A percentile compares a stretch with the other conserved stretches of the same genome.
Conservation (phyloP, 2,329 filamentous ascomycete genomes). For the Fusarium bactridioides region DNA sequence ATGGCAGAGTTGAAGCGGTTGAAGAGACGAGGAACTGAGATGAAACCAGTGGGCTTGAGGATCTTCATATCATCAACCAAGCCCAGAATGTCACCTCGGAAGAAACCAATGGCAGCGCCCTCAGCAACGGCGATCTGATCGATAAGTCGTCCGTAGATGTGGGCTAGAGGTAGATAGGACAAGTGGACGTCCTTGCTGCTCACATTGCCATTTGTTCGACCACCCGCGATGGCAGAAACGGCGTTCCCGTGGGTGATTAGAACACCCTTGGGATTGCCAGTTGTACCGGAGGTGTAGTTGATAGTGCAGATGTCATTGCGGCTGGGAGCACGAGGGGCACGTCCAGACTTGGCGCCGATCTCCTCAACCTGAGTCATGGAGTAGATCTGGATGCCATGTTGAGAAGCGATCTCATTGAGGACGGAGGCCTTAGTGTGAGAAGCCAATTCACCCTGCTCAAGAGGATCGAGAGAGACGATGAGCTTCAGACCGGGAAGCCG, state of each 20-base stretch:
- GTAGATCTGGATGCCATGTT: conserved; percentile 79
- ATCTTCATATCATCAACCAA: conserved; percentile 92
- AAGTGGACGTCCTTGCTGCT: conserved; percentile 67
- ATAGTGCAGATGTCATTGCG: conserved; percentile 85
- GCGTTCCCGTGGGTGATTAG: conserved; percentile 84
- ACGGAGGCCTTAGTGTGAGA: conserved; percentile 83
- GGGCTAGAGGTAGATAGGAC: conserved; percentile 92
- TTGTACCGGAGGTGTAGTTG: conserved; percentile 90
- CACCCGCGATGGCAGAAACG: conserved; percentile 73
- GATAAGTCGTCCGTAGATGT: conserved; percentile 88
- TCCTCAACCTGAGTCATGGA: conserved; percentile 83
- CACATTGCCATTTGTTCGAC: conserved; percentile 63
- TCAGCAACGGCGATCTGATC: conserved; percentile 79
- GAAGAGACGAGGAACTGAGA: conserved; percentile 89
- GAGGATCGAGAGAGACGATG: conserved; percentile 84
- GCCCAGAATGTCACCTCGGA: conserved; percentile 87
- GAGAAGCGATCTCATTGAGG: conserved; percentile 76
- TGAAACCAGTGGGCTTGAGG: conserved; percentile 81
- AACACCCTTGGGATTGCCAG: conserved; percentile 83
- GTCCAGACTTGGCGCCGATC: conserved; percentile 74
- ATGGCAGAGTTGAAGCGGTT: conserved; percentile 90
- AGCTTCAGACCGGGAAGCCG: conserved; percentile 82
- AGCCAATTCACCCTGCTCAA: conserved; percentile 79
- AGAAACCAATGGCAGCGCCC: conserved; percentile 84
- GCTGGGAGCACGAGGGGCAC: conserved; percentile 74